Evolutionary conservation across 2,329 filamentous ascomycete species (phyloP).

Genomic region (Trichoderma sp.): DNA sequence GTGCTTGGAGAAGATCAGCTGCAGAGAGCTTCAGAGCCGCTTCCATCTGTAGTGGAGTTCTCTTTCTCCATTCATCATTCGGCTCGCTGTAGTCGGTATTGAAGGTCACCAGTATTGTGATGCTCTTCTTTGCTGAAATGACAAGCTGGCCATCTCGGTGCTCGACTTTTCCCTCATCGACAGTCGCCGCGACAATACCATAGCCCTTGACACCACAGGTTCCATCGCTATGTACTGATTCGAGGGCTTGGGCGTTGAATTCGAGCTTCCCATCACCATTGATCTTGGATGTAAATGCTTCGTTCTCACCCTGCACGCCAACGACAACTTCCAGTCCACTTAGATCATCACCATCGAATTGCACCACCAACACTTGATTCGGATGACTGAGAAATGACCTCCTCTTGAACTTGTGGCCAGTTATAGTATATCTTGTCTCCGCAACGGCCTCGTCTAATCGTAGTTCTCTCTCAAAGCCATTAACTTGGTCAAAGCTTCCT

Average conservation of each 20-base stretch:
- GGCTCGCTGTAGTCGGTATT: slow-evolving; percentile 12
- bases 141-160: neutral
- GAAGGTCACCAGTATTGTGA: slow-evolving; percentile 9
- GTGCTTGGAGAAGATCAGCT: slow-evolving; percentile 1
- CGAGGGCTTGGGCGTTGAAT: slow-evolving; percentile 11
- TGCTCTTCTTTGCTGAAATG: slow-evolving; percentile 5
- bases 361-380: slow-evolving; percentile 8
- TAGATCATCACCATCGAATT: slow-evolving; percentile 5
- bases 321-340: neutral
- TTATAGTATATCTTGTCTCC: neutral
- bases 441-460: slow-evolving; percentile 15
- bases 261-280: neutral
- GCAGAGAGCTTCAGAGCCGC: neutral
- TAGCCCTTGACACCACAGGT: slow-evolving; percentile 15
- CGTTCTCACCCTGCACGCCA: slow-evolving; percentile 6
- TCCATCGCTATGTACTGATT: slow-evolving; percentile 17
- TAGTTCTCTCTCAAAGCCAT: slow-evolving; percentile 9
- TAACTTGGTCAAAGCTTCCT: neutral
- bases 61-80: neutral
- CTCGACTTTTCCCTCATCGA: slow-evolving; percentile 3
- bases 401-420: neutral
- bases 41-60: neutral
- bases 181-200: slow-evolving; percentile 3
- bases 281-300: slow-evolving; percentile 9
- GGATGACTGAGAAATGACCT: slow-evolving; percentile 12